phyloP scores from a whole-genome alignment of 345 rosid species.

The Clarkia xantiana region DNA sequence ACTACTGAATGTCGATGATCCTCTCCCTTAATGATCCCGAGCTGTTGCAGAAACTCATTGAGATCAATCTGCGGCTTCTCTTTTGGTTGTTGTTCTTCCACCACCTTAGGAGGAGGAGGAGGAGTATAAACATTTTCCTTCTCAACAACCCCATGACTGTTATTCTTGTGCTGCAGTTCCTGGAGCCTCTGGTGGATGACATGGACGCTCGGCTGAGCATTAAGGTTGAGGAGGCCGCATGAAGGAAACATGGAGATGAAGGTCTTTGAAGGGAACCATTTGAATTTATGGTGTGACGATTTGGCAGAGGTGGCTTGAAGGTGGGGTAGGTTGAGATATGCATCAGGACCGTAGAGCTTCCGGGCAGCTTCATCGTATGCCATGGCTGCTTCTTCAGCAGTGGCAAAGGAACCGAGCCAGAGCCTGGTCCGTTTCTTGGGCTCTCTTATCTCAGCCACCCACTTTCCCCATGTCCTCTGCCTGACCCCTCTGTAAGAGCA shows the following conservation, averaged over 20 bases:
- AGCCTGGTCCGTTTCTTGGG: slow-evolving; percentile 83
- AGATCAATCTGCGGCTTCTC: slow-evolving; percentile 84
- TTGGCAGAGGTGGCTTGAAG: slow-evolving; percentile 22
- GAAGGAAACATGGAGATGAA: slow-evolving; percentile 86
- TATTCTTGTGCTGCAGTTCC: slow-evolving; percentile 24
- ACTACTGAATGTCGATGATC: slow-evolving; percentile 2
- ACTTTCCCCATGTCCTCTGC: slow-evolving; percentile 95
- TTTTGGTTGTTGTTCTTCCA: neutral
- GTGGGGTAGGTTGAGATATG: slow-evolving; percentile 84
- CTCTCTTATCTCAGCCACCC: slow-evolving; percentile 96
- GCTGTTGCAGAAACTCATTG: slow-evolving; percentile 81
- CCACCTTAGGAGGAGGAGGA: too few species aligned
- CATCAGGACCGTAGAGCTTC: slow-evolving; percentile 66
- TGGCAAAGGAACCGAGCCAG: slow-evolving; percentile 81
- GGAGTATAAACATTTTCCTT: slow-evolving; percentile 15
- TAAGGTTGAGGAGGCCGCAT: slow-evolving; percentile 58
- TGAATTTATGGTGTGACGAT: slow-evolving; percentile 26
- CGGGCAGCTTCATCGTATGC: slow-evolving; percentile 87
- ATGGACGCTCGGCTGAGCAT: slow-evolving; percentile 80
- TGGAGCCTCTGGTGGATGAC: slow-evolving; percentile 82
- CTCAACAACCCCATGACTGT: too few species aligned
- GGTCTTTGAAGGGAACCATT: slow-evolving; percentile 80
- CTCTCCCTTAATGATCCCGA: slow-evolving; percentile 54
- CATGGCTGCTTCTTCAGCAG: slow-evolving; percentile 93
- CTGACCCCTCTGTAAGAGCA: slow-evolving; percentile 83